Conservation (phyloP, 768 basidiomycete genomes). For the Hebeloma cylindrosporum region DNA sequence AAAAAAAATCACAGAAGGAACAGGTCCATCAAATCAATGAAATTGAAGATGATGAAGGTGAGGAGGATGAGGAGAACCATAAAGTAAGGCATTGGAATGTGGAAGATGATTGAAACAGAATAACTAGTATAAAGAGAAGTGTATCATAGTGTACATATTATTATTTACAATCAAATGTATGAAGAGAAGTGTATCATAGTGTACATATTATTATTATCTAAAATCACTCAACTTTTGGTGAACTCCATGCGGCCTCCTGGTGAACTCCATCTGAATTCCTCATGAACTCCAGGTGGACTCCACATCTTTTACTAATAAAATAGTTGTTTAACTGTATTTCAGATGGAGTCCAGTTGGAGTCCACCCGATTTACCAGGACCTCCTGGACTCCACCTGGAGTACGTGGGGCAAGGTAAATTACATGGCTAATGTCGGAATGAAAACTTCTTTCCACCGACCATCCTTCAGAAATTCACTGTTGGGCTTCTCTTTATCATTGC, state of each 20-base stretch:
- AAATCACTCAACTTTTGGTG: too few relatives aligned
- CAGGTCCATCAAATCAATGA: not conserved
- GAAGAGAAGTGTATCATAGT: not conserved
- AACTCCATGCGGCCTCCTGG: too few relatives aligned
- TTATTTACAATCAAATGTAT: too few relatives aligned
- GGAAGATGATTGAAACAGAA: not conserved
- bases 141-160: not conserved
- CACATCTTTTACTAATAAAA: too few relatives aligned
- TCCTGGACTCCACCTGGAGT: too few relatives aligned
- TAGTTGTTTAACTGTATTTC: too few relatives aligned
- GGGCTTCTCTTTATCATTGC: not conserved
- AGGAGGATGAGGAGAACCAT: not conserved
- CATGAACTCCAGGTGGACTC: too few relatives aligned
- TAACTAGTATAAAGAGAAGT: not conserved
- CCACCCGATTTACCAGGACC: too few relatives aligned
- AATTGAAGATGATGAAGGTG: not conserved
- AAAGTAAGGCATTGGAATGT: not conserved
- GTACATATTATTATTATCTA: not conserved
- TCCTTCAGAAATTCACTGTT: conserved; percentile 10
- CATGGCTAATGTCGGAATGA: conserved; percentile 21
- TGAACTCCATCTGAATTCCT: too few relatives aligned
- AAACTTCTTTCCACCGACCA: conserved; percentile 13
- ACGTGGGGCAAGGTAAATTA: too few relatives aligned
- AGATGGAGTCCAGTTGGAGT: too few relatives aligned
- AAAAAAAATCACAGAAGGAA: too few relatives aligned